Evolutionary conservation across 441 rosid genomes (phyloP), one percentile per base, ranked within the genome.

Genomic region (Adansonia grandidieri): DNA sequence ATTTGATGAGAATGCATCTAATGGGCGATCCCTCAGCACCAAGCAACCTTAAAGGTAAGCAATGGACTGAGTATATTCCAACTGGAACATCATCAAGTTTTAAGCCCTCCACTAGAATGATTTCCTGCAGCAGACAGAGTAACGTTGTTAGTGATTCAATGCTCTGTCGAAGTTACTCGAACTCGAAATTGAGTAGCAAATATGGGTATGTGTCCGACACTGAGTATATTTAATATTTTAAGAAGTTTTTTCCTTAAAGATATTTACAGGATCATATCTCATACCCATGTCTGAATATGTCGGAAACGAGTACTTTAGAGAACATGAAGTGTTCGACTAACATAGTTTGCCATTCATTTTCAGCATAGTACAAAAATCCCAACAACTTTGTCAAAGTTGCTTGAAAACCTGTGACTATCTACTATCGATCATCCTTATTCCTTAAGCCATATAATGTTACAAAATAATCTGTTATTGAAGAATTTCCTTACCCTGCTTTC

Each of bases 21-120:
- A 84, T 83, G 1, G 93, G 93, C 66, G 90, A 85, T 9, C 88
- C 93, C 78, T 89, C 93, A 14, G 91, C 84, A 70, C 93, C 91
- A 58, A 81, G 82, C 42, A 88, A 78, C 64, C 91, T 84, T 61
- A 88, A 86, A 10, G 90, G 93, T 56, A 89, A 86, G 85, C 91
- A 89, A 68, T 88, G 93, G 48, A 89, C 82, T 51, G 83, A 24
- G 82, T 88, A 88, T 14, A 84, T 20, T 77, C 93, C 93, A 66
- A 85, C 76, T 9, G 80, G 84, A 32, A 89, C 84, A 74, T 71
- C 83, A 67, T 88, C 90, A 5, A 88, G 91, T 80, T 88, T 90
- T 37, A 90, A 80, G 57, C 81, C 90, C 67, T 90, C 93, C 73
- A 90, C 89, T 1, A 87, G 87, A 78, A 90, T 86, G 10, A 86